Percentiles rank a stretch among this genome's conserved stretches.
Conservation (phyloP, 2,329 filamentous ascomycete genomes). For the Hypoxylon sp. region DNA sequence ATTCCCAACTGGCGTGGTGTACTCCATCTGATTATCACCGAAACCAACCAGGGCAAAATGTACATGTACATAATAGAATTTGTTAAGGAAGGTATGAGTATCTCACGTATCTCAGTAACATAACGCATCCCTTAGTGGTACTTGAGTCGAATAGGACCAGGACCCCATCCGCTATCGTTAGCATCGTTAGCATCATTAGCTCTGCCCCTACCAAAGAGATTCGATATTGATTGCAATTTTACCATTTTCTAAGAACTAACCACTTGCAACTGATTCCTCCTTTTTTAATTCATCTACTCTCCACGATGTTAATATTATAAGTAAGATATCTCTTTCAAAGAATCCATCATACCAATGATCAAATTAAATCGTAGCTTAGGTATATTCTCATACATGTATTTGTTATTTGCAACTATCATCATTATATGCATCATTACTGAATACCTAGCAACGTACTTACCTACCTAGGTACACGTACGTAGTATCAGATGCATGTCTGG, state of each 20-base stretch:
- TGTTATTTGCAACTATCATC: too few species aligned
- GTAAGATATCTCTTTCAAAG: too few species aligned
- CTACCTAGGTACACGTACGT: too few species aligned
- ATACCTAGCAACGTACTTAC: too few species aligned
- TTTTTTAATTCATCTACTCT: conserved; percentile 4
- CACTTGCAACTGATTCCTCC: conserved; percentile 8
- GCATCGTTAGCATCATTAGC: conserved; percentile 7
- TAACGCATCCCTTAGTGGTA: not conserved
- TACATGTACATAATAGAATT: conserved; percentile 15
- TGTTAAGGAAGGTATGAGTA: conserved; percentile 22
- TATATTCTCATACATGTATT: too few species aligned
- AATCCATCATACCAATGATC: too few species aligned
- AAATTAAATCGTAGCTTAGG: too few species aligned
- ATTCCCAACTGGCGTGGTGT: conserved; percentile 9
- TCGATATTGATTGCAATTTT: conserved; percentile 28
- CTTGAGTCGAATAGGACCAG: too few species aligned
- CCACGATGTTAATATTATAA: too few species aligned
- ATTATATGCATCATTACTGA: too few species aligned
- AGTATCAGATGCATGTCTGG: conserved; percentile 25
- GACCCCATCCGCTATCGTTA: conserved; percentile 7
- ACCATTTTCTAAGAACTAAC: conserved; percentile 3
- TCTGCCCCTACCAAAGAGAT: conserved; percentile 15
- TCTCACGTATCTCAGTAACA: conserved; percentile 14
- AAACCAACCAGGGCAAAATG: conserved; percentile 18
- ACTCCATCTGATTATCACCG: conserved; percentile 22